A percentile compares a stretch with the other conserved stretches of the same genome.
Conservation (phyloP, 202 grass and related monocot species). For the Panicum virgatum region DNA sequence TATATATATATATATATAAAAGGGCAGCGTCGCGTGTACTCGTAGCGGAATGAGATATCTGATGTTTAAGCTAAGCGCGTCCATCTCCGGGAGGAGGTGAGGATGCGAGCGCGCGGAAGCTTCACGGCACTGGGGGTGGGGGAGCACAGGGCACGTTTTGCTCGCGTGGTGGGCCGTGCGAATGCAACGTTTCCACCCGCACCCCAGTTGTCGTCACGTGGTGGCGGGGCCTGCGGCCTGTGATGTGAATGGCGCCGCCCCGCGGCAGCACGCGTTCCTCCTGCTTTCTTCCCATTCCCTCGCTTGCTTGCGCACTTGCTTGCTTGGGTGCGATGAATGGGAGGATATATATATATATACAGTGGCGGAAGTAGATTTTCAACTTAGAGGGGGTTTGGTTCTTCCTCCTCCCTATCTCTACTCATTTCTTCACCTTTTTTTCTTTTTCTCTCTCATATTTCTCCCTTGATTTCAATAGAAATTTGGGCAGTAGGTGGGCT, state of each 20-base stretch:
- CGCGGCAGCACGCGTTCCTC: constrained; percentile 29
- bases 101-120: constrained; percentile 1
- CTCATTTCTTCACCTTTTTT: too few relatives aligned
- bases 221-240: constrained; percentile 25
- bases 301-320: neutral
- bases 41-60: neutral
- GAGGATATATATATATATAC: too few relatives aligned
- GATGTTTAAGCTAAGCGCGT: neutral
- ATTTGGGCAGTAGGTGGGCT: too few relatives aligned
- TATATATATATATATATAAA: too few relatives aligned
- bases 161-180: constrained; percentile 37
- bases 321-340: too few relatives aligned
- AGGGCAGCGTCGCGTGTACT: neutral
- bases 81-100: neutral
- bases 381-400: too few relatives aligned
- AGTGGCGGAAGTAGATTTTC: too few relatives aligned
- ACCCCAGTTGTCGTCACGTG: constrained; percentile 41
- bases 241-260: neutral
- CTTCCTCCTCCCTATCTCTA: too few relatives aligned
- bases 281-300: constrained; percentile 32
- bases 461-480: too few relatives aligned
- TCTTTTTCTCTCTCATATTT: too few relatives aligned
- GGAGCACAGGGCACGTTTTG: constrained; percentile 51
- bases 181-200: neutral
- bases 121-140: constrained; percentile 16